Evolutionary conservation across 495 filamentous ascomycete species (phyloP), one percentile per base, ranked within the genome.

Genomic region (Neurospora sp.): DNA sequence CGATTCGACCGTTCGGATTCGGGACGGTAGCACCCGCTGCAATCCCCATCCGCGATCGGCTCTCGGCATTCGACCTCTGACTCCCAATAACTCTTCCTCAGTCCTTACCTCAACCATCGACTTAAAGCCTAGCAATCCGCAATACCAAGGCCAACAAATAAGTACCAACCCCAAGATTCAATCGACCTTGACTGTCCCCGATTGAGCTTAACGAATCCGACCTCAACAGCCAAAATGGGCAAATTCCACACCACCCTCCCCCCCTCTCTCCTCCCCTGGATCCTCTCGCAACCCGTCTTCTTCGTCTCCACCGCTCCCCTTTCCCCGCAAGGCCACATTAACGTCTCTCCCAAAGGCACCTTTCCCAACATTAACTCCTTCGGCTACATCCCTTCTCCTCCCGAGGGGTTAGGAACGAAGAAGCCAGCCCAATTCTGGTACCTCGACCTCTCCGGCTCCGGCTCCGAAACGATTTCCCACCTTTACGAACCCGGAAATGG

Each of bases 271-370:
- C 77, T 77, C 37, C 77, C 85, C 70, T 93, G 90, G 91, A 86
- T 88, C 37, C 80, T 87, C 8, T 71, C 80, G 3, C 91, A 93
- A 75, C 86, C 86, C 69, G 76, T 92, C 71, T 92, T 93, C 81
- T 93, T 88, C 82, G 87, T 88, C 8, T 87, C 88, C 16, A 89
- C 90, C 14, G 90, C 91, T 2, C 91, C 91, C 3, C 81, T 91
- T 41, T 81, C 82, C 0, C 85, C 86, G 39, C 78, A 82, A 3
- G 84, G 83, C 0, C 85, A 87, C 72, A 79, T 93, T 77, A 93
- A 93, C 75, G 75, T 92, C 68, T 93, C 91, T 0, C 91, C 91
- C 45, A 93, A 93, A 78, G 90, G 90, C 38, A 82, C 87, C 10
- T 65, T 65, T 35, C 53, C 53, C 53, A 65, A 65, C 53, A 35